Evolutionary conservation across 768 basidiomycete genomes (phyloP), one percentile per base, ranked within the genome.

Genomic region (Chalciporus pseudorubinellus): DNA sequence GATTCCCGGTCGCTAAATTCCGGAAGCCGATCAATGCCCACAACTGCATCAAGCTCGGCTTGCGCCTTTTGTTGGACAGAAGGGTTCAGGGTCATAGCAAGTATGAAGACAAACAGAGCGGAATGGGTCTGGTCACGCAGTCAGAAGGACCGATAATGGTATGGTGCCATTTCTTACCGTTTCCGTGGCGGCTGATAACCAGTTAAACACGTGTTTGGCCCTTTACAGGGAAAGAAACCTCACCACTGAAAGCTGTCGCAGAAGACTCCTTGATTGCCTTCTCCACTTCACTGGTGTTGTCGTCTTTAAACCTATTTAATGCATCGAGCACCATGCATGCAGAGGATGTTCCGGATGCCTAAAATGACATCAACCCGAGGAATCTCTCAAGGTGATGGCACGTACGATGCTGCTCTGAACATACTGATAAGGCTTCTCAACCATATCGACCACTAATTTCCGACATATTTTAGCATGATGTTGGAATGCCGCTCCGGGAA

Each of bases 401-500:
- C 52, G n/a, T 38, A 53, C 45, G 10, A 52, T 40, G 39, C 31
- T 53, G 18, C 50, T 26, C 19, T 31, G 41, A 11, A 49, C 55
- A 34, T 48, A 50, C 18, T 53, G 28, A n/a, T 42, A 46, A 21
- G 56, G 47, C 24, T 33, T 44, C 16, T 53, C 41, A 6, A 44
- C 39, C 51, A 57, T 29, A 58, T 52, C 46, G 59, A 54, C 58
- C 24, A 65, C 58, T 2, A 51, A 50, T 31, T 61, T 59, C 16
- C 64, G 61, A 75, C 76, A 78, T 28, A 51, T 55, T 6, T 65
- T 58, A 16, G 76, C 80, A 0, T 74, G 63, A 22, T 70, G 68
- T 49, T 74, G 74, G 65, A 78, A 81, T 0, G 56, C 60, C 1
- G 73, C 72, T 10, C 76, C 75, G 8, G 79, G 80, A 20, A 81